Evolutionary conservation across 2,329 filamentous ascomycete species (phyloP).

Genomic region (Orbilia quercus): DNA sequence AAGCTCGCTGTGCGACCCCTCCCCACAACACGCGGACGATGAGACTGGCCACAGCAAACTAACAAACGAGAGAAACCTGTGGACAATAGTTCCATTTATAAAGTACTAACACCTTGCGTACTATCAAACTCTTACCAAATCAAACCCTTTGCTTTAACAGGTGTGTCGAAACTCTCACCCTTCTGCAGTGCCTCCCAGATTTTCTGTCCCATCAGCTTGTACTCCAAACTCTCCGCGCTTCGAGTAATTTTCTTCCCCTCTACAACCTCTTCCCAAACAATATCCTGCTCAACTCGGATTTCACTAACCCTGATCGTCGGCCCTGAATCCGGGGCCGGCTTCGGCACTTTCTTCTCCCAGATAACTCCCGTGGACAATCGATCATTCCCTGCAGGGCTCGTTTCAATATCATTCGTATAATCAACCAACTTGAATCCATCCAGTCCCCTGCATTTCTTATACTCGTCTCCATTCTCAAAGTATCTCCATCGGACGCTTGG

Average conservation of each 20-base stretch:
- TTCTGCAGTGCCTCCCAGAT: conserved; percentile 45
- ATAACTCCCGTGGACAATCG: conserved; percentile 21
- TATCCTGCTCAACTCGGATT: conserved; percentile 29
- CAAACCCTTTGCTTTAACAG: conserved; percentile 33
- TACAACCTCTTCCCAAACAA: conserved; percentile 39
- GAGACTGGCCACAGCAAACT: no score
- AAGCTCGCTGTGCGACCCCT: no score
- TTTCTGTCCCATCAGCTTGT: conserved; percentile 43
- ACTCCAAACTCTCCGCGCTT: conserved; percentile 37
- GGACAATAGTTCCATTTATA: no score
- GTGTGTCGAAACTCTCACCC: conserved; percentile 48
- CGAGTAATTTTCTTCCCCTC: conserved; percentile 19
- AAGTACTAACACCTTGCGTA: no score
- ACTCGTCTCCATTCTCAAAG: conserved; percentile 51
- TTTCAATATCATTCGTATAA: conserved; percentile 29
- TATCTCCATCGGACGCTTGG: conserved; percentile 51
- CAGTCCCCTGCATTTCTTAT: conserved; percentile 40
- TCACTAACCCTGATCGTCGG: conserved; percentile 50
- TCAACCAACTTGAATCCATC: conserved; percentile 48
- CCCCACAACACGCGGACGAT: no score
- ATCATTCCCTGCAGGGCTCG: conserved; percentile 36
- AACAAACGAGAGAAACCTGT: no score
- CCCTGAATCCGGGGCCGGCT: conserved; percentile 16
- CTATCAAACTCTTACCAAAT: conserved; percentile 4
- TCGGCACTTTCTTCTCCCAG: conserved; percentile 53